Base-by-base conservation (phyloP, 148 eudicot genomes). In the Nyssa sinensis region DNA sequence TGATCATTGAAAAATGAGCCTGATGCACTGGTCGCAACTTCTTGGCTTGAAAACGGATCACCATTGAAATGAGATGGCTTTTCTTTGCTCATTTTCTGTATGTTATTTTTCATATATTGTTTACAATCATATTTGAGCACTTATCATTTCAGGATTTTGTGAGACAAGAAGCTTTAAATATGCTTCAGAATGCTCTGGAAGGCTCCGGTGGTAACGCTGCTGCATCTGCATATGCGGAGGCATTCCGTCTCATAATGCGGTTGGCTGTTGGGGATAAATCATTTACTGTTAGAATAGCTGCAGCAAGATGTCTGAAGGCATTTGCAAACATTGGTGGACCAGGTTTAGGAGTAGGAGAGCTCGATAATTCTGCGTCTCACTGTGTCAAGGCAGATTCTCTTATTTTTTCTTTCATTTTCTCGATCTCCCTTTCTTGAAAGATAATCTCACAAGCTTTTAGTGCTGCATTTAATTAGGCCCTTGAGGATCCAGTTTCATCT, bases 121-220 rank as follows among this genome's bases (percentile, higher is more conserved):
- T 29, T 59, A 16, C 32, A 65, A 60, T 19, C 47, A 44, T 73
- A 31, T 74, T 14, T 76, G 25, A 71, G 31, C 28, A 47, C 64
- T 58, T 17, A 34, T 44, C 44, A 70, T 41, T 72, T 59, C 88
- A 95, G 99, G 99, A 90, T 78, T 95, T 89, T 82, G 96, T 95
- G 71, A 89, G 97, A 76, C 87, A 89, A 88, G 99, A 93, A 77
- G 94, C 99, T 77, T 82, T 95, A 69, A 80, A 87, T 62, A 88
- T 95, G 99, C 99, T 95, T 78, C 90, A 87, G 71, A 90, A 92
- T 80, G 99, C 99, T 79, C 78, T 95, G 85, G 99, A 95, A 83
- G 99, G 99, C 69, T 95, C 90, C 84, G 93, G 92, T 31, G 93
- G 99, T 44, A 79, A 61, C 82, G 89, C 89, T 78, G 81, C 89